Base-by-base conservation (phyloP, 306 rosid genomes). In the Rosa rugosa region DNA sequence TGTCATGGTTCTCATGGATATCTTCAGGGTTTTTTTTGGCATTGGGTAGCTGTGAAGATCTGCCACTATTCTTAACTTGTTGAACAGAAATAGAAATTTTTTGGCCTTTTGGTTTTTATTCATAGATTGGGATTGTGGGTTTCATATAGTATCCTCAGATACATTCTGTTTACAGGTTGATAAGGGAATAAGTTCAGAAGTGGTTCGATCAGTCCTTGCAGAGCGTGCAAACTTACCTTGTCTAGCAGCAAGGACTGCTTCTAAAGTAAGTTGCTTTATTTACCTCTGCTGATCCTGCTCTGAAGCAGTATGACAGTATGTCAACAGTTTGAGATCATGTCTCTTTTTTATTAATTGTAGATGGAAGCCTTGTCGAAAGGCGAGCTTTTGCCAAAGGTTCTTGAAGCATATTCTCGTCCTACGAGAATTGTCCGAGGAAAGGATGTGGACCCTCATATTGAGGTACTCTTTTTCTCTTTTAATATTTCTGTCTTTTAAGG, bases 371-470 rank as follows among this genome's bases (percentile, higher is more conserved):
- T 94, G 84, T 87, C 88, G 25, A 91, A 86, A 74, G 91, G 92
- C 54, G 22, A 75, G 70, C 90, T 89, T 83, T 87, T 92, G 70
- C 87, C 92, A 36, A 94, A 87, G 83, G 90, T 94, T 40, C 88
- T 92, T 70, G 99, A 94, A 87, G 97, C 97, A 72, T 94, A 92
- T 90, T 91, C 97, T 68, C 85, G 97, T 41, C 99, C 97, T 7
- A 91, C 97, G 18, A 91, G 99, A 91, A 94, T 94, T 84, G 97
- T 91, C 49, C 94, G 94, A 17, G 99, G 97, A 73, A 94, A 92
- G 87, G 91, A 92, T 40, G 80, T 81, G 62, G 87, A 85, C 75
- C 66, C 84, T 80, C 63, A 87, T 70, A 40, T 23, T 25, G 87
- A 91, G 97, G 98, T 92, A 85, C 47, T 8, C 7, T 23, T 56